Percentiles rank a stretch among this genome's conserved stretches.
Evolutionary conservation across 73 alveolate genomes (phyloP).

Genomic region (Tetrahymena thermophila): DNA sequence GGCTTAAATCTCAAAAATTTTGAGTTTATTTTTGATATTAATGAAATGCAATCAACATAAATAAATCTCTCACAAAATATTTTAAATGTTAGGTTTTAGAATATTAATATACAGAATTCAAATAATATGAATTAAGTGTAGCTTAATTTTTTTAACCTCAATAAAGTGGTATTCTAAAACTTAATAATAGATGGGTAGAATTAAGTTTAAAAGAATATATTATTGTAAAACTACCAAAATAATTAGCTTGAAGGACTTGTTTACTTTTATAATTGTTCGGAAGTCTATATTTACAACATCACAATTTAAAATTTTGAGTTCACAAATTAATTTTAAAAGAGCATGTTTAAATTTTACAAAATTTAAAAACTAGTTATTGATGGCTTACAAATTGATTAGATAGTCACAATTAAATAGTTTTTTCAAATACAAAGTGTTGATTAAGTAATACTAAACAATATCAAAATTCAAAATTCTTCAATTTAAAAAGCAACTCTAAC

Average conservation of each 20-base stretch:
- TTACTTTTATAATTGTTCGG: neutral
- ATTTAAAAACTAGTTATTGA: neutral
- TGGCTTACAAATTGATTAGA: neutral
- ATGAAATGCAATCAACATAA: neutral
- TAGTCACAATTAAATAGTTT: neutral
- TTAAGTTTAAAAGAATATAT: neutral
- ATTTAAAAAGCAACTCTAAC: too few species aligned
- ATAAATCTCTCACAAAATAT: neutral
- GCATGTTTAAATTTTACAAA: neutral
- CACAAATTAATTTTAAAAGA: neutral
- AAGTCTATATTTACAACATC: neutral
- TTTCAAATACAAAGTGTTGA: neutral
- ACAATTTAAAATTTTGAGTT: neutral
- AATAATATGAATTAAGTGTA: neutral
- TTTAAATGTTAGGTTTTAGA: neutral
- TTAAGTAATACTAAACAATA: neutral
- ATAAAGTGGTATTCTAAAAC: neutral
- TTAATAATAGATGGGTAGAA: neutral
- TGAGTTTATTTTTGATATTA: neutral
- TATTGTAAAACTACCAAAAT: neutral
- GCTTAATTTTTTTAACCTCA: neutral
- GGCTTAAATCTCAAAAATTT: neutral
- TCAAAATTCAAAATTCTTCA: neutral
- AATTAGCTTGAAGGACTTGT: neutral
- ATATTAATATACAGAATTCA: neutral